Base-by-base conservation (phyloP, 306 rosid species). In the cucumber (Cucumis sativus) region DNA sequence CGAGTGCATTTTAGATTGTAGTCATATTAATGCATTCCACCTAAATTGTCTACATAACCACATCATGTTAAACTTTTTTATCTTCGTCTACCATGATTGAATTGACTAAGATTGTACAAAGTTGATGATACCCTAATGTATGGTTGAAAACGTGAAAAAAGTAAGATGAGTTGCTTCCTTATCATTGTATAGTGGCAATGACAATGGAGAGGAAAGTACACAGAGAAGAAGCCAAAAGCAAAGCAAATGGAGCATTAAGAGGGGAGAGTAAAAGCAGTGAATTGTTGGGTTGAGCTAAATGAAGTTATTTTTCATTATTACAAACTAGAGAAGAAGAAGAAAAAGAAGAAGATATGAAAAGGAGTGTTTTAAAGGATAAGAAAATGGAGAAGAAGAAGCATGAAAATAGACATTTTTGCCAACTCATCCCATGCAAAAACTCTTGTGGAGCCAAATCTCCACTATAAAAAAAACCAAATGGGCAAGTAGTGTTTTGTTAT, bases 401-500 rank as follows among this genome's bases (percentile, higher is more conserved):
- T 41, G 40, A 70, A 70, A 70, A 70, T 70, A 7, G 75, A 70
- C 40, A 0, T 0, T 3, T 20, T 3, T 20, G 37, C 58, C 76
- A 70, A 70, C 59, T 45, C 76, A 47, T 8, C 14, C 76, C 76
- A 70, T 70, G 76, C 76, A 70, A 47, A 15, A 51, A 70, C 43
- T 15, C 8, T 71, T 71, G 76, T 47, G 76, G 75, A 71, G 40
- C 76, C 76, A 47, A 49, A 28, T 15, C 37, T 69, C 57, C 75
- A 69, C 58, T 47, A 67, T 61, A 3, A 9, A 52, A 52, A 33
- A 20, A 57, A n/a, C 28, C 80, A 76, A 81, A 64, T 79, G 81
- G 64, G 78, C 65, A 67, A 61, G 10, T 41, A 55, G 23, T 37
- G 60, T 70, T 70, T 70, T 70, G 79, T 85, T 87, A 83, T 60